A percentile compares a stretch with the other conserved stretches of the same genome.
Conservation (phyloP, 257 asterid genomes). For the Salvia hispanica region DNA sequence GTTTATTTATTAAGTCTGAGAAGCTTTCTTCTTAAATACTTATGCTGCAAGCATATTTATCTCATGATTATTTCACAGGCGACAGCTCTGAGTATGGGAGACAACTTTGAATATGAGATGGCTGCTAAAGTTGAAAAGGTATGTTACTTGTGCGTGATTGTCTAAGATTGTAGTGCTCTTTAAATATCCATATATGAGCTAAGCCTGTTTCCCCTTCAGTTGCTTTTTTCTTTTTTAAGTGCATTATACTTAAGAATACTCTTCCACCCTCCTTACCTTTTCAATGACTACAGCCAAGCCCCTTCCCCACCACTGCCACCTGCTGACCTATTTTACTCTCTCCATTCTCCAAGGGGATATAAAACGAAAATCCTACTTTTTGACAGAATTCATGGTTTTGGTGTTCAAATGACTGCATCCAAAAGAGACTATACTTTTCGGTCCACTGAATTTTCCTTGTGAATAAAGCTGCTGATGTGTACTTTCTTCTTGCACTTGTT, state of each 20-base stretch:
- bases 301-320: neutral
- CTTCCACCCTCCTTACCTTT: neutral
- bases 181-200: conserved; percentile 12
- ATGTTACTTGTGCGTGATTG: conserved; percentile 31
- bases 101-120: conserved; percentile 74
- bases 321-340: neutral
- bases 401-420: conserved; percentile 7
- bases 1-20: neutral
- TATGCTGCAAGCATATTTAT: conserved; percentile 10
- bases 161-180: conserved; percentile 24
- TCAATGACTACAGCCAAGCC: neutral
- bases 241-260: neutral
- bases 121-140: conserved; percentile 95
- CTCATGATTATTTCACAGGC: conserved; percentile 51
- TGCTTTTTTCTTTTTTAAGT: conserved; percentile 1
- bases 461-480: neutral
- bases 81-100: conserved; percentile 88
- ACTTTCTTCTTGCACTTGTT: conserved; percentile 1
- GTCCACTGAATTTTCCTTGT: neutral
- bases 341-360: neutral
- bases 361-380: neutral
- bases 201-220: conserved; percentile 6
- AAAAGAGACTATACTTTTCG: neutral
- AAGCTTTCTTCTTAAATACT: conserved; percentile 6
- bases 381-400: neutral